Conservation (phyloP, 805 yeast genomes). For the Priceomyces fermenticarens region DNA sequence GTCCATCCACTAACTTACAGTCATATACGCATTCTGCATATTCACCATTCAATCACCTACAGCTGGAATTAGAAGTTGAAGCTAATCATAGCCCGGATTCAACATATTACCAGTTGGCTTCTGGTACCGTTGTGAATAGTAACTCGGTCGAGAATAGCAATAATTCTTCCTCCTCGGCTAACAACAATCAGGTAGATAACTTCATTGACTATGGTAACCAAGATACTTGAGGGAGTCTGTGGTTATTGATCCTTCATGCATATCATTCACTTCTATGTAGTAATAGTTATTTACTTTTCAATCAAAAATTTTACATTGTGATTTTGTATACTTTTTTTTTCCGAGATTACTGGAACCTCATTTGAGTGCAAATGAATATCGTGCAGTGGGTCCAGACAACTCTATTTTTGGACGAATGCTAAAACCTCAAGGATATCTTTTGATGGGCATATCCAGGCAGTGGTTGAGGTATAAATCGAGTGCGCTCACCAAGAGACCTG, state of each 20-base stretch:
- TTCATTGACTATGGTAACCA: conserved; percentile 23
- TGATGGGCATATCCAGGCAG: background rate
- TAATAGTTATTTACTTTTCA: conserved; percentile 1
- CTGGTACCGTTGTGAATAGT: conserved; percentile 7
- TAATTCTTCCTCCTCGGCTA: conserved; percentile 5
- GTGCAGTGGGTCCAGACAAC: too few relatives aligned
- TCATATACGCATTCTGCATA: conserved; percentile 12
- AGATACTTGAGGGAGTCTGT: conserved; percentile 1
- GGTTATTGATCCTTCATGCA: background rate
- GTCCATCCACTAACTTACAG: conserved; percentile 12
- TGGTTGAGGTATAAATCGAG: conserved; percentile 2
- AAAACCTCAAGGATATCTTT: background rate
- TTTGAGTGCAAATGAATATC: too few relatives aligned
- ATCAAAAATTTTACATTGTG: background rate
- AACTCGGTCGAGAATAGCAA: conserved; percentile 8
- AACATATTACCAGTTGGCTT: conserved; percentile 7
- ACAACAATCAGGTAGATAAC: conserved; percentile 15
- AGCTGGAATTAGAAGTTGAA: conserved; percentile 4
- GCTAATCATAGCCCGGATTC: conserved; percentile 6
- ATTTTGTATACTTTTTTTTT: background rate
- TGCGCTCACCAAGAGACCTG: conserved; percentile 16
- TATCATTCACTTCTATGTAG: conserved; percentile 2
- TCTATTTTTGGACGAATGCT: background rate
- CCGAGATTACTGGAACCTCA: background rate
- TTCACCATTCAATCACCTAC: conserved; percentile 6